Evolutionary conservation across 2,329 filamentous ascomycete species (phyloP).

Genomic region (Fusarium goolgardi): DNA sequence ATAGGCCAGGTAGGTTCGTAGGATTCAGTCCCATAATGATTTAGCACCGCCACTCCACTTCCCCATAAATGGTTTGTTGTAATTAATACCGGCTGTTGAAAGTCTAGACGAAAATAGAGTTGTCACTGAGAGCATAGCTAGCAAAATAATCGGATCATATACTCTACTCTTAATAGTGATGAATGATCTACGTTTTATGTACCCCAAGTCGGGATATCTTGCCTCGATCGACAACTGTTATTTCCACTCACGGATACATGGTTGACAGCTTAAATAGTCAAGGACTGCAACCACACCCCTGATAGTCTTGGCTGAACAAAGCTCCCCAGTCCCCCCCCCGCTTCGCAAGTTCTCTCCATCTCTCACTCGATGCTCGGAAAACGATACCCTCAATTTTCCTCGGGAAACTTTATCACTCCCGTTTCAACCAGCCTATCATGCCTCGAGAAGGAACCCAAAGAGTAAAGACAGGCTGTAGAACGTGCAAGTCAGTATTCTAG

Average conservation of each 20-base stretch:
- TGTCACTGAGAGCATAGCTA: background rate
- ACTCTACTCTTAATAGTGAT: background rate
- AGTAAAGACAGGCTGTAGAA: slow-evolving; percentile 62
- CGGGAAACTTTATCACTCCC: background rate
- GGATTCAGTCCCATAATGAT: background rate
- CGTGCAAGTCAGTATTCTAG: slow-evolving; percentile 62
- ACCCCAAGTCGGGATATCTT: background rate
- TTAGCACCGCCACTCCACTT: background rate
- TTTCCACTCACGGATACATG: background rate
- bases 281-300: background rate
- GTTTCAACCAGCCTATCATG: slow-evolving; percentile 26
- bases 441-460: slow-evolving; percentile 48
- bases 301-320: background rate
- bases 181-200: background rate
- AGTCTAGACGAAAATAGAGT: background rate
- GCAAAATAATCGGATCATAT: background rate
- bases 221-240: background rate
- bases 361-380: slow-evolving; percentile 3
- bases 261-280: background rate
- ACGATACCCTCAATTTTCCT: background rate
- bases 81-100: background rate
- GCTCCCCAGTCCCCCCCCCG: background rate
- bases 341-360: background rate
- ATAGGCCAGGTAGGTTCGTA: background rate
- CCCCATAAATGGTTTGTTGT: background rate